Evolutionary conservation across 352 stramenopile genomes (phyloP).

Genomic region (Globisporangium radiosum): DNA sequence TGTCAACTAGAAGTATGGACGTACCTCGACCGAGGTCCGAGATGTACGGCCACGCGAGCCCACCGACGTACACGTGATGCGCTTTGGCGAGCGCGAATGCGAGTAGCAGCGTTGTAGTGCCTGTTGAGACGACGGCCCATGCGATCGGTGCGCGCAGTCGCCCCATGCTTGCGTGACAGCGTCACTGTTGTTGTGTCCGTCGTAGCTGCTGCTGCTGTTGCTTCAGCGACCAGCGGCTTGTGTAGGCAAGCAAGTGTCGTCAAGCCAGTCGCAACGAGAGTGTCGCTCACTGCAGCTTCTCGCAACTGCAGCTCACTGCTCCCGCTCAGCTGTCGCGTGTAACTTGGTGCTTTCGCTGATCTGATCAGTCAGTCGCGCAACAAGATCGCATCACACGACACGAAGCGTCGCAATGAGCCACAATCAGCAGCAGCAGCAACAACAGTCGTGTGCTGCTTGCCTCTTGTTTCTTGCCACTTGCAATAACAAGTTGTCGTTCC

Average conservation of each 20-base stretch:
- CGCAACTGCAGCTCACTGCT: too few relatives aligned
- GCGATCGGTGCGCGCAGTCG: background rate
- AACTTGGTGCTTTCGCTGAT: too few relatives aligned
- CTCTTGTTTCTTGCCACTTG: too few relatives aligned
- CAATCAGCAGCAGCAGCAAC: too few relatives aligned
- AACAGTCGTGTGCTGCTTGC: too few relatives aligned
- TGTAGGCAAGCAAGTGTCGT: background rate
- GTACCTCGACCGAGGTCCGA: conserved; percentile 46
- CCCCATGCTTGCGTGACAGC: background rate
- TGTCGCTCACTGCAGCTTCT: too few relatives aligned
- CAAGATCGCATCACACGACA: too few relatives aligned
- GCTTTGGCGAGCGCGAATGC: conserved; percentile 2
- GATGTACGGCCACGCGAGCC: conserved; percentile 48
- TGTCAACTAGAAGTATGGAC: conserved; percentile 1
- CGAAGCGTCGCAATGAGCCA: too few relatives aligned
- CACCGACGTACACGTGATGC: conserved; percentile 39
- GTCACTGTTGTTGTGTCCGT: background rate
- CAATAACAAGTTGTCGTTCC: too few relatives aligned
- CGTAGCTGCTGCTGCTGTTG: background rate
- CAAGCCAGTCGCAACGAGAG: too few relatives aligned
- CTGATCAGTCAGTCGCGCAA: too few relatives aligned
- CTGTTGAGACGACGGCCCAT: conserved; percentile 10
- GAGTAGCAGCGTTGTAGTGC: conserved; percentile 1
- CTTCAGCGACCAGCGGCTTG: background rate
- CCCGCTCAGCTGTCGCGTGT: too few relatives aligned